Base-by-base conservation (phyloP, 345 rosid species). In the Clausena lansium region DNA sequence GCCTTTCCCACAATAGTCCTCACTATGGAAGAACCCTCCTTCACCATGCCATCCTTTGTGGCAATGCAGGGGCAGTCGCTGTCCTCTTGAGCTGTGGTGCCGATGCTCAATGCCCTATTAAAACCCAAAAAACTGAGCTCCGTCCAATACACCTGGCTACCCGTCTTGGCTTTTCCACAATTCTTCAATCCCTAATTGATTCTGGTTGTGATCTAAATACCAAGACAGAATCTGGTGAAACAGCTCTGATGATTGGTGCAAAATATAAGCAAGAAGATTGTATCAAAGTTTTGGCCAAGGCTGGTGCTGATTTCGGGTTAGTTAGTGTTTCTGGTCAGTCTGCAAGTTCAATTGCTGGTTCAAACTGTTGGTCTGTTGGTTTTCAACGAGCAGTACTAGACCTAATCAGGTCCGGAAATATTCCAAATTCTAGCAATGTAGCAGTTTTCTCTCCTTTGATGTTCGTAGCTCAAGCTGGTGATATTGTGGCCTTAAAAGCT, bases 31-130 rank as follows among this genome's bases (percentile, higher is more conserved):
- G 98, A 86, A 92, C 94, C 68, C 93, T 94, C 76, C 94, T 96
- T 70, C 99, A 96, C 80, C 98, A 96, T 78, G 98, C 98, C 54
- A 85, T 96, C 81, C 94, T 94, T 75, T 94, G 98, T 69, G 87
- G 95, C 66, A 92, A 85, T 80, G 79, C 85, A 35, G 94, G 87
- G 79, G 98, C 97, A 33, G 91, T 93, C 22, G 81, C 76, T 11
- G 89, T 88, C 61, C 99, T 96, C 60, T 79, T 92, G 72, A 83
- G 84, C 68, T 82, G 83, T 45, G 95, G 98, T 4, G 92, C 92
- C 9, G 66, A 88, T 81, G 86, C 73, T 24, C 98, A 94, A 80
- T 78, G 78, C 64, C 85, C 97, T 71, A 84, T 91, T 75, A 88
- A 54, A 81, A 71, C 88, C 30, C 74, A 30, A 60, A 93, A 88